Evolutionary conservation across 768 basidiomycete genomes (phyloP).

Genomic region (Mycena sanguinolenta): DNA sequence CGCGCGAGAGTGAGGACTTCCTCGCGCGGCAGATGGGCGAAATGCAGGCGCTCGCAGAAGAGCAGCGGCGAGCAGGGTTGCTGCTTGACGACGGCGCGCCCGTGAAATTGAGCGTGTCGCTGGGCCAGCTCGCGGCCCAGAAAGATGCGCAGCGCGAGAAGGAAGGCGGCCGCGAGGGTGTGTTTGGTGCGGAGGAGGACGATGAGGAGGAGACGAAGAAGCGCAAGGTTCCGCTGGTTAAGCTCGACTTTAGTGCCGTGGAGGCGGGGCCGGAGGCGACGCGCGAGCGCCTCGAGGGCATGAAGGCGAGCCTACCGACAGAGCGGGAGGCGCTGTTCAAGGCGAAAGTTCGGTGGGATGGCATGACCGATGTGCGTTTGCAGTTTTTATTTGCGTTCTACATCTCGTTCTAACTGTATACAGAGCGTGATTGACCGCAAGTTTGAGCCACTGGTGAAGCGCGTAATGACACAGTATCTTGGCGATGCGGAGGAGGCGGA

Average conservation of each 20-base stretch:
- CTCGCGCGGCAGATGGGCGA: slow-evolving; percentile 95
- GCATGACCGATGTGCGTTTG: slow-evolving; percentile 81
- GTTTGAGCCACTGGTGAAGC: slow-evolving; percentile 86
- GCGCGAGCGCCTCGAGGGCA: slow-evolving; percentile 33
- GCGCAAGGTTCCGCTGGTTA: slow-evolving; percentile 88
- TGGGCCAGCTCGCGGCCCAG: slow-evolving; percentile 62
- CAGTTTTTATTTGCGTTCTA: slow-evolving; percentile 7
- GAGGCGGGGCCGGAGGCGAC: slow-evolving; percentile 88
- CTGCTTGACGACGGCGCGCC: slow-evolving; percentile 93
- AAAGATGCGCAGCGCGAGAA: slow-evolving; percentile 60
- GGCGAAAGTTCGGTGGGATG: slow-evolving; percentile 92
- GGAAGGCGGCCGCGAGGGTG: slow-evolving; percentile 57
- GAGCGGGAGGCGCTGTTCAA: slow-evolving; percentile 87
- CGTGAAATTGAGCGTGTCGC: slow-evolving; percentile 86
- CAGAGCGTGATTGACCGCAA: slow-evolving; percentile 88
- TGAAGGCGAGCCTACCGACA: slow-evolving; percentile 74
- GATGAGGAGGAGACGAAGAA: slow-evolving; percentile 90
- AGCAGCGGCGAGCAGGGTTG: slow-evolving; percentile 92
- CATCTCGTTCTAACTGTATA: slow-evolving; percentile 34
- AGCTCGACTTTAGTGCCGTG: slow-evolving; percentile 89
- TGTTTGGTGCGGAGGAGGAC: slow-evolving; percentile 87
- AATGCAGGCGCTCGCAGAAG: slow-evolving; percentile 91
- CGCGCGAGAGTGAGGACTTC: slow-evolving; percentile 94
- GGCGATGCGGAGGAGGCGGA: slow-evolving; percentile 91
- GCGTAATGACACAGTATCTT: slow-evolving; percentile 87